phyloP scores from a whole-genome alignment of 1,284 basidiomycete species.

The Sporisorium iseilematis-ciliati region DNA sequence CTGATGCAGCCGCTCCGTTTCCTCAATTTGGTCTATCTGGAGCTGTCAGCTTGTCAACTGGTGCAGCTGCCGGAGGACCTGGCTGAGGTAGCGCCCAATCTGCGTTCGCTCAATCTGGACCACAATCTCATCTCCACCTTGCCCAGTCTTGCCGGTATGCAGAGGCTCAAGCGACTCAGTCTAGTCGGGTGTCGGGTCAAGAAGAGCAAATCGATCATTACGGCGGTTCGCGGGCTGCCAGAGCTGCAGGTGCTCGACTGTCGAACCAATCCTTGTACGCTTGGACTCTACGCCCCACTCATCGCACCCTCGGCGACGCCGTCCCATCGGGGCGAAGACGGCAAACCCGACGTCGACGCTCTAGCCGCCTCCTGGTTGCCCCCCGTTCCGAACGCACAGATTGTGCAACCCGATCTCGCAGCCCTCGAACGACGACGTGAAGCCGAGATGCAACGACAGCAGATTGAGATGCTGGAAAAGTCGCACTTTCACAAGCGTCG shows the following conservation, averaged over 20 bases:
- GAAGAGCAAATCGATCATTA: constrained; percentile 53
- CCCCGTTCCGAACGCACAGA: constrained; percentile 61
- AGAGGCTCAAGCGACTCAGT: constrained; percentile 63
- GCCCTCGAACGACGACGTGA: constrained; percentile 16
- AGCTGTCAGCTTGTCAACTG: constrained; percentile 89
- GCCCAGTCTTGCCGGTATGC: constrained; percentile 50
- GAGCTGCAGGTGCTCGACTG: constrained; percentile 63
- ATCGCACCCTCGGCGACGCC: constrained; percentile 32
- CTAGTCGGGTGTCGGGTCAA: constrained; percentile 62
- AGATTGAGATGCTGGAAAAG: constrained; percentile 55
- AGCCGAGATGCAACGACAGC: constrained; percentile 27
- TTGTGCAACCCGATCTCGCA: constrained; percentile 59
- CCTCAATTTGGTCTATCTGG: constrained; percentile 91
- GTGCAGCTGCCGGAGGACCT: constrained; percentile 80
- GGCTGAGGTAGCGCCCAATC: constrained; percentile 80
- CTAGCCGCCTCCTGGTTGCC: constrained; percentile 38
- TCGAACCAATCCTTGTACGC: constrained; percentile 66
- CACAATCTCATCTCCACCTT: constrained; percentile 63
- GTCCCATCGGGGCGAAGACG: constrained; percentile 14
- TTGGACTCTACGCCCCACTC: constrained; percentile 66
- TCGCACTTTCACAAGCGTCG: constrained; percentile 66
- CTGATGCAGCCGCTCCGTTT: constrained; percentile 70
- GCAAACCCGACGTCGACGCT: constrained; percentile 1
- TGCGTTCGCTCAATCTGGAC: constrained; percentile 83
- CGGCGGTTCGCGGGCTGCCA: constrained; percentile 46